These are phyloP conservation scores for Kwoniella sp. DNA, from an alignment of 768 basidiomycete species.

Conservation along the genomic window DNA sequence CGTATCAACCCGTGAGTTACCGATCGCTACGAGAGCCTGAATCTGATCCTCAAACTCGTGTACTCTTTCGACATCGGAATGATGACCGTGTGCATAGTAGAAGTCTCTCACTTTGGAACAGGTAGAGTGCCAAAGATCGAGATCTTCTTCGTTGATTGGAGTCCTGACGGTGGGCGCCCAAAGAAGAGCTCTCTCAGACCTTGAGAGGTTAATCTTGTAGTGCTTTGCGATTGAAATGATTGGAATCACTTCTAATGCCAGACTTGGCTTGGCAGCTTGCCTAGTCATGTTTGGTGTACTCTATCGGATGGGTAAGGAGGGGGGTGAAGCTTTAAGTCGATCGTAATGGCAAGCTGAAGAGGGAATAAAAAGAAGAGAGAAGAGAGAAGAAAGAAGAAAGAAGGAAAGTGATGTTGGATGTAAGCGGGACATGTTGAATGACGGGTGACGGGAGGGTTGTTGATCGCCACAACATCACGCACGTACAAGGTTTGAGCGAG, in stretches of 20 bases:
- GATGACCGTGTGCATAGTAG: neutral
- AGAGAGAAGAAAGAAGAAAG: too few relatives aligned
- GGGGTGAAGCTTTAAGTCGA: too few relatives aligned
- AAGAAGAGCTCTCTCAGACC: neutral
- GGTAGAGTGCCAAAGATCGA: neutral
- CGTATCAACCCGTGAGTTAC: neutral
- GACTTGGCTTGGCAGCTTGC: too few relatives aligned
- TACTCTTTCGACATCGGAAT: neutral
- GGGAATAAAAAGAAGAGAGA: too few relatives aligned
- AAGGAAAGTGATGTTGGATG: too few relatives aligned
- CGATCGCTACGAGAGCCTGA: neutral
- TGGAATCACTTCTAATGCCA: neutral
- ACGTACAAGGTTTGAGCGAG: too few relatives aligned
- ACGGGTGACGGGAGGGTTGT: too few relatives aligned
- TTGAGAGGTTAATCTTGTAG: neutral
- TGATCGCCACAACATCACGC: too few relatives aligned
- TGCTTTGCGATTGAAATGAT: neutral
- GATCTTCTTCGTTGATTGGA: neutral
- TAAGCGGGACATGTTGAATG: too few relatives aligned
- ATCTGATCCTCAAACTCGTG: neutral
- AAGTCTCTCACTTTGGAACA: neutral
- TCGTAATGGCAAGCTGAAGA: too few relatives aligned
- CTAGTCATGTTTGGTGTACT: too few relatives aligned
- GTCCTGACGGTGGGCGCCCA: neutral
- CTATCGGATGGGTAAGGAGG: too few relatives aligned